Evolutionary conservation across 2,329 filamentous ascomycete species (phyloP), one percentile per base, ranked within the genome.

Genomic region (Fusarium lateritium): DNA sequence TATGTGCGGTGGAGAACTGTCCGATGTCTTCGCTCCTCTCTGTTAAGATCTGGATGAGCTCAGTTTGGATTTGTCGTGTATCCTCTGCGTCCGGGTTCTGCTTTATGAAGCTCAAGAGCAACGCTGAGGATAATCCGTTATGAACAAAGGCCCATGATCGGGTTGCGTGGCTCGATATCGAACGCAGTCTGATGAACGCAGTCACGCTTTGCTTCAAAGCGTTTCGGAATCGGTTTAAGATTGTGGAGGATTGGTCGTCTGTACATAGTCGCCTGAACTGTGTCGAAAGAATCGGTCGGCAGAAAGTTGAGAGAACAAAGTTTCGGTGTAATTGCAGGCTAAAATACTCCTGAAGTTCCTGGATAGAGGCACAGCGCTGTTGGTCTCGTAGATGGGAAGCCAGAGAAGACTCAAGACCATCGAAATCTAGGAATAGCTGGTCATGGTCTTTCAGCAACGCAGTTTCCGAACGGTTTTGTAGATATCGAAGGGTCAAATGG

Each of bases 71-170:
- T n/a, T 66, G 36, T 9, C 51, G 53, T 2, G 53, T 65, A 3
- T 68, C 66, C 8, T 50, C 31, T 15, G 50, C 33, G 7, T 60
- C 51, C 11, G 58, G 49, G 1, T 45, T 56, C 6, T 68, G 52
- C 2, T 26, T 31, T 22, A 63, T 69, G 15, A 72, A 63, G 8
- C 69, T 70, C 13, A 72, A 38, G 5, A 70, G 45, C 6, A 72
- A 39, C 0, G 65, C 67, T 2, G 66, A 71, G 5, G 69, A 53
- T n/a, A 71, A 65, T 2, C 65, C 67, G 5, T 71, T 71, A 8
- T 71, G 69, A 15, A 72, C 49, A 3, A 66, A 70, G 5, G 70
- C 69, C 69, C 69, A 72, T 4, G 69, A 72, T 1, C 56, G 58
- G 14, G 64, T 72, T 7, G 69, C 54, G 40, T 62, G 56, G 15